phyloP scores from a whole-genome alignment of 768 basidiomycete genomes.

The Hirschioporus abietinus region DNA sequence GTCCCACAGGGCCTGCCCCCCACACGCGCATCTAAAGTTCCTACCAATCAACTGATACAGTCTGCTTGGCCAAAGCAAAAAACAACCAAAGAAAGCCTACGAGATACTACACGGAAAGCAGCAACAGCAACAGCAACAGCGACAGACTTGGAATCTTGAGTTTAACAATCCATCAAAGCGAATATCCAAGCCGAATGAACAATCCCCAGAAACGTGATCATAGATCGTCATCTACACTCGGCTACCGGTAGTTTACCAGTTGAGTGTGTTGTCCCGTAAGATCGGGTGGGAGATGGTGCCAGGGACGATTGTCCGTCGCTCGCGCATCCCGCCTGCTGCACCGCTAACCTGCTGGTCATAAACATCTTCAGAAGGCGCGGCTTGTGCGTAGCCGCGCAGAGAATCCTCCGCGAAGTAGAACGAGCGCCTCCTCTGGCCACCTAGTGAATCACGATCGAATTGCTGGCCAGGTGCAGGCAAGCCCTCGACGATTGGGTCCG shows the following conservation, averaged over 20 bases:
- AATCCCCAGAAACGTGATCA: background rate
- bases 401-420: conserved; percentile 90
- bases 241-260: conserved; percentile 51
- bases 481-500: conserved; percentile 36
- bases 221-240: conserved; percentile 2
- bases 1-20: conserved; percentile 1
- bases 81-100: conserved; percentile 2
- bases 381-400: conserved; percentile 51
- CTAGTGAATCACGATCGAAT: conserved; percentile 73
- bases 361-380: conserved; percentile 30
- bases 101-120: conserved; percentile 5
- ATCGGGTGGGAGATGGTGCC: conserved; percentile 70
- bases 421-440: conserved; percentile 65
- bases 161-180: background rate
- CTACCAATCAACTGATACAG: conserved; percentile 1
- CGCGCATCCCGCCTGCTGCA: conserved; percentile 37
- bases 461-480: conserved; percentile 45
- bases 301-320: conserved; percentile 56
- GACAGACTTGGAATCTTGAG: background rate
- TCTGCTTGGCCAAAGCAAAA: background rate
- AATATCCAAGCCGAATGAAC: conserved; percentile 2
- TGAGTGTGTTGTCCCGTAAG: conserved; percentile 77
- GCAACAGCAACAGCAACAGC: background rate
- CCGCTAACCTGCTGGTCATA: conserved; percentile 27
- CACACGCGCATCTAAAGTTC: background rate